Evolutionary conservation across 2,329 filamentous ascomycete genomes (phyloP), one percentile per base, ranked within the genome.

Genomic region (Apiospora marii): DNA sequence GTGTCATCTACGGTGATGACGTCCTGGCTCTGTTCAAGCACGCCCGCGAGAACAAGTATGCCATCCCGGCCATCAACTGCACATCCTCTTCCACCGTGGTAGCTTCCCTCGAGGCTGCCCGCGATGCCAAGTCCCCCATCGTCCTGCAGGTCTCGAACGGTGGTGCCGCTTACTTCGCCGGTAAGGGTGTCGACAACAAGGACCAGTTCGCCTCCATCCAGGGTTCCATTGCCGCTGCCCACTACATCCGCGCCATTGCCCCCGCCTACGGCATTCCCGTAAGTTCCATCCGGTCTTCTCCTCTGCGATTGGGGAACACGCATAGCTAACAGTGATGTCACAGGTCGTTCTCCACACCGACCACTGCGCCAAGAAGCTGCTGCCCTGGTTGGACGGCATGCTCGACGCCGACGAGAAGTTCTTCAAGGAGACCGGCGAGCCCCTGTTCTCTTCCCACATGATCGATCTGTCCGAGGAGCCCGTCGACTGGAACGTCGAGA

Each of bases 311-410:
- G 24, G 16, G 53, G 27, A 3, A 46, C 37, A 24, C 34, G 46
- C 27, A 19, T 58, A 64, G 48, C 68, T 70, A 44, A 70, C 48
- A 48, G 19, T 16, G 7, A 7, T 7, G 13, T 16, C 19, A 37
- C 30, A 70, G 68, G 68, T 98, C 78, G 88, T 98, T 80, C 92
- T 98, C 74, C 95, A 98, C 91, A 97, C 96, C 83, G 96, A 99
- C 85, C 96, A 98, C 89, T 98, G 96, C 87, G 96, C 96, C 83
- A 98, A 98, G 93, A 98, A 98, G 92, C 94, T 98, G 73, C 92
- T 98, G 72, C 96, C 96, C 75, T 98, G 96, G 96, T 88, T 98
- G 83, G 95, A 98, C 82, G 95, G 95, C 83, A 95, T 98, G 92
- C 86, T 98, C 79, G 95, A 96, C 76, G 96, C 92, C 79, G 96